These are phyloP conservation scores for Mortierella sp. DNA, from an alignment of 371 early-diverging fungal genomes.

Conservation along the genomic window DNA sequence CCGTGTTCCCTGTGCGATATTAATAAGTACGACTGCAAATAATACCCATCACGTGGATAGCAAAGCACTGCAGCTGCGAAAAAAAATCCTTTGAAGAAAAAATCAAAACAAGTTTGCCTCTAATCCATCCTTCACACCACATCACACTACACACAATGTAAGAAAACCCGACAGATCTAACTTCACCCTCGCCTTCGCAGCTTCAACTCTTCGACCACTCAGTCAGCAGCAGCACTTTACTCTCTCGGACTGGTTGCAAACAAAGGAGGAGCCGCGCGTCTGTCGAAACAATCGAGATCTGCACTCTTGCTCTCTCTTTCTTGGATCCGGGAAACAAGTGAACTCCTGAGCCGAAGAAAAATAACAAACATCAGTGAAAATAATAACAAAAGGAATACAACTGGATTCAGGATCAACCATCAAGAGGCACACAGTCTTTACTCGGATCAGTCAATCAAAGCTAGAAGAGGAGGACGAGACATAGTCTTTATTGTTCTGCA, in stretches of 20 bases:
- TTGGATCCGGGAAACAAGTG: not conserved
- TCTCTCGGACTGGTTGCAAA: not conserved
- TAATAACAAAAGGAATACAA: not conserved
- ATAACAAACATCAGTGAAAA: not conserved
- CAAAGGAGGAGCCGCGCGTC: not conserved
- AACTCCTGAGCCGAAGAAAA: not conserved
- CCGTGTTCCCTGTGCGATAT: not conserved
- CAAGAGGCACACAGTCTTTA: not conserved
- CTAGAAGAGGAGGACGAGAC: not conserved
- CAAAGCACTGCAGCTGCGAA: not conserved
- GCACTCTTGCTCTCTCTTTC: not conserved
- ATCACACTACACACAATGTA: conserved; percentile 20
- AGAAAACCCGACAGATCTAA: conserved; percentile 1
- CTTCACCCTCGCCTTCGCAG: not conserved
- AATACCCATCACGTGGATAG: not conserved
- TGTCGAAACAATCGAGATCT: not conserved
- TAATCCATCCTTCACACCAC: conserved; percentile 18
- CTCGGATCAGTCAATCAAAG: not conserved
- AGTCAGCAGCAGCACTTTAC: not conserved
- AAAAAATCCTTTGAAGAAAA: conserved; percentile 11
- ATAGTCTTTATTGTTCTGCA: not conserved
- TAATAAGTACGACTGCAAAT: not conserved
- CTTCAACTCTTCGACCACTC: not conserved
- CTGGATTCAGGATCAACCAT: conserved; percentile 6
- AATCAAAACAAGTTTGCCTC: conserved; percentile 12